Evolutionary conservation across 2,329 filamentous ascomycete genomes (phyloP).

Genomic region (Aspergillus sojae): DNA sequence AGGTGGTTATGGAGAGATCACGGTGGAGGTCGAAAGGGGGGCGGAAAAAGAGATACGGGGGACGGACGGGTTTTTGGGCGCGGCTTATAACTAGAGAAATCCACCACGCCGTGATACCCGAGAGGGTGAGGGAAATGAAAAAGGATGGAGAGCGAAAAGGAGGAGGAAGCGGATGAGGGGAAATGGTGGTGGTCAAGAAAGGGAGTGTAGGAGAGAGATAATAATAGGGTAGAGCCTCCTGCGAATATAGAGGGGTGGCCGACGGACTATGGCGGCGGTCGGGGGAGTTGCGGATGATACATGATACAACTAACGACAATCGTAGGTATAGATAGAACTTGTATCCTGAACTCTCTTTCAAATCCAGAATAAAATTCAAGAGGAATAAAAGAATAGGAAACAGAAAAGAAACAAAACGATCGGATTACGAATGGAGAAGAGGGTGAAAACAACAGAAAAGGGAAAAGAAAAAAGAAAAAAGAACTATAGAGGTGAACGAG

Average conservation of each 20-base stretch:
- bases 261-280: slow-evolving; percentile 37
- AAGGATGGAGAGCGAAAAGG: slow-evolving; percentile 12
- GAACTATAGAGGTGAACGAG: background rate
- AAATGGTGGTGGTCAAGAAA: slow-evolving; percentile 5
- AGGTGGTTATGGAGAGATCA: slow-evolving; percentile 4
- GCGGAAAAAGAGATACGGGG: slow-evolving; percentile 7
- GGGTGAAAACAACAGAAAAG: background rate
- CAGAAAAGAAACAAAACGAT: background rate
- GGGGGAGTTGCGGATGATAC: slow-evolving; percentile 34
- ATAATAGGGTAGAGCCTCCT: slow-evolving; percentile 8
- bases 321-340: background rate
- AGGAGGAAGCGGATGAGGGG: background rate
- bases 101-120: slow-evolving; percentile 17
- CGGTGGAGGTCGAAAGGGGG: slow-evolving; percentile 13
- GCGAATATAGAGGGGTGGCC: slow-evolving; percentile 19
- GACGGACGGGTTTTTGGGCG: slow-evolving; percentile 11
- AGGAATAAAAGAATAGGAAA: background rate
- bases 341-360: background rate
- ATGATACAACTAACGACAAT: slow-evolving; percentile 26
- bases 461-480: background rate
- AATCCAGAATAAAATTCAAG: background rate
- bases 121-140: slow-evolving; percentile 4
- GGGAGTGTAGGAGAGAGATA: slow-evolving; percentile 11
- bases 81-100: slow-evolving; percentile 9
- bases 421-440: background rate